A percentile compares a stretch with the other conserved stretches of the same genome.
Conservation (phyloP, 2,329 filamentous ascomycete genomes). For the Neocatenulostroma microsporum region DNA sequence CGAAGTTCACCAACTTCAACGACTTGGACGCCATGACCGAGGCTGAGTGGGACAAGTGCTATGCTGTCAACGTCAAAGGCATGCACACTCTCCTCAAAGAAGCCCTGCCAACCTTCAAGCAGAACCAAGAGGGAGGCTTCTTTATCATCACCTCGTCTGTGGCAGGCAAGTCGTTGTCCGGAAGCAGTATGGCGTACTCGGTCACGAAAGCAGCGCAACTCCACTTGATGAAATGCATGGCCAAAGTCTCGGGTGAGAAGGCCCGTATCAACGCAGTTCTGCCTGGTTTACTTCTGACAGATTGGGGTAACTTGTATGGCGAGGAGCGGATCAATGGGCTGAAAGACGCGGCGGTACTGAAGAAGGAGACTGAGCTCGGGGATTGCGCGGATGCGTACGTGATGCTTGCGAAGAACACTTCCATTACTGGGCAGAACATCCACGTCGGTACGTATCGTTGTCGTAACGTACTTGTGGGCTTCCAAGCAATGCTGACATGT, state of each 20-base stretch:
- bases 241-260: slow-evolving; percentile 54
- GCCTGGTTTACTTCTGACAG: slow-evolving; percentile 58
- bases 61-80: slow-evolving; percentile 5
- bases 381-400: slow-evolving; percentile 50
- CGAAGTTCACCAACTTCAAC: slow-evolving; percentile 50
- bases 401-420: slow-evolving; percentile 46
- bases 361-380: slow-evolving; percentile 39
- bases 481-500: no score
- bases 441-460: slow-evolving; percentile 31
- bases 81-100: slow-evolving; percentile 17
- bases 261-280: slow-evolving; percentile 57
- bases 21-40: slow-evolving; percentile 52
- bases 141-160: slow-evolving; percentile 58
- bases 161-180: slow-evolving; percentile 45
- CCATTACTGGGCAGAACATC: slow-evolving; percentile 41
- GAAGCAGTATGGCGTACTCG: slow-evolving; percentile 61
- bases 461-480: no score
- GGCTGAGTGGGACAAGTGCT: slow-evolving; percentile 57
- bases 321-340: slow-evolving; percentile 49
- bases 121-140: slow-evolving; percentile 55
- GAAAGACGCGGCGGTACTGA: slow-evolving; percentile 33
- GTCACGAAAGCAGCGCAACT: slow-evolving; percentile 67
- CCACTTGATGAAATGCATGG: slow-evolving; percentile 58
- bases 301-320: slow-evolving; percentile 48
- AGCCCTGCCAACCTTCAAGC: slow-evolving; percentile 51